phyloP scores from a whole-genome alignment of 2,329 filamentous ascomycete genomes.

The Acrocalymma vagum region DNA sequence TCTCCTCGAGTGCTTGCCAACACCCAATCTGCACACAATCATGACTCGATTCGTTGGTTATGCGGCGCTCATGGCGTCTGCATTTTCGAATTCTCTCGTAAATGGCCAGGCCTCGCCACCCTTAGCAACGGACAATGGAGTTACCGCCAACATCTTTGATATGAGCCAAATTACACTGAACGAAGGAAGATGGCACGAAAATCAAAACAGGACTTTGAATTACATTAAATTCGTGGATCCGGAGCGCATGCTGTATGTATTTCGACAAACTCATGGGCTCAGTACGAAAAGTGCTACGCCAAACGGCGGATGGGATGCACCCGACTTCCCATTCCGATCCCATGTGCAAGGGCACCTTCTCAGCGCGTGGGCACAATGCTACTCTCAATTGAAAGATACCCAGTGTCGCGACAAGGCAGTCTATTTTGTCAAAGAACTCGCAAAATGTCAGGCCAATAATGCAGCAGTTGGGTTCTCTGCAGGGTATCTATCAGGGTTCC shows the following conservation, averaged over 20 bases:
- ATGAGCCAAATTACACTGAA: conserved; percentile 51
- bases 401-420: conserved; percentile 57
- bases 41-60: no score
- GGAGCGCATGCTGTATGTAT: conserved; percentile 59
- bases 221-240: conserved; percentile 58
- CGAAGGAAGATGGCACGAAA: conserved; percentile 52
- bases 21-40: no score
- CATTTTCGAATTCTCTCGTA: no score
- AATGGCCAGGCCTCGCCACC: no score
- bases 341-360: conserved; percentile 63
- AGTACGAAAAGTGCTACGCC: conserved; percentile 56
- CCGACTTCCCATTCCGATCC: conserved; percentile 62
- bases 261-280: conserved; percentile 56
- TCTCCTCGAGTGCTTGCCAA: no score
- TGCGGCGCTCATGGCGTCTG: no score
- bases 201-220: conserved; percentile 57
- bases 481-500: conserved; percentile 62
- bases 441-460: conserved; percentile 63
- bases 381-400: conserved; percentile 52
- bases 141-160: conserved; percentile 49
- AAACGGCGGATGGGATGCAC: conserved; percentile 64
- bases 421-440: conserved; percentile 57
- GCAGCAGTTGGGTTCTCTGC: conserved; percentile 51
- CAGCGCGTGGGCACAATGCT: conserved; percentile 61
- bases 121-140: conserved; percentile 37